Evolutionary conservation across 2,329 filamentous ascomycete species (phyloP), one percentile per base, ranked within the genome.

Genomic region (Epichloe hybrida): DNA sequence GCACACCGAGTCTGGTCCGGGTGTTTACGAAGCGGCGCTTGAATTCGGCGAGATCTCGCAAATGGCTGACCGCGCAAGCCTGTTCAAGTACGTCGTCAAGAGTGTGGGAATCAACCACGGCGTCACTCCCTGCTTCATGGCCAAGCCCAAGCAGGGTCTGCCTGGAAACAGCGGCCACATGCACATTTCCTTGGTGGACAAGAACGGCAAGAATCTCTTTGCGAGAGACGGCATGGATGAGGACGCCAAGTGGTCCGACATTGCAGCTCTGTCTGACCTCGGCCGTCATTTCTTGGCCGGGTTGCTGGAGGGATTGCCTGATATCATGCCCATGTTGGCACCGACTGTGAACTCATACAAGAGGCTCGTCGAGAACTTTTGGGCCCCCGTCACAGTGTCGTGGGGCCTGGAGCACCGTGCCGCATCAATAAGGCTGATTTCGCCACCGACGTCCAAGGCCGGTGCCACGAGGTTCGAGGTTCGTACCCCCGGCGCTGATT

Each of bases 331-430:
- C 1, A 74, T 97, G 52, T 75, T 98, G 12, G 93, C 91, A 1
- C 93, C 93, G 0, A 98, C 88, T 1, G 80, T 98, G 62, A 98
- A 98, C 75, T 95, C 88, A 54, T 98, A 98, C 75, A 98, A 98
- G 71, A 84, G 93, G 3, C 77, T 98, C 0, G 93, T 98, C 2
- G 93, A 98, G 72, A 97, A 97, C 70, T 97, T 96, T 70, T 98
- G 93, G 93, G 93, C 93, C 0, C 93, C 93, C 0, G 93, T 98
- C 5, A 96, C 91, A 0, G 93, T 97, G 0, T 95, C 88, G 0
- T 98, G 93, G 93, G 93, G 93, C 1, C 72, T 96, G 5, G 93
- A 97, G 68, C 91, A 98, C 66, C 87, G 93, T 54, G 90, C 89
- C 5, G 91, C 93, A 0, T 94, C 87, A 0, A 85, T 98, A 57